Conservation (phyloP, 2,329 filamentous ascomycete genomes). For the Colletotrichum theobromicola region DNA sequence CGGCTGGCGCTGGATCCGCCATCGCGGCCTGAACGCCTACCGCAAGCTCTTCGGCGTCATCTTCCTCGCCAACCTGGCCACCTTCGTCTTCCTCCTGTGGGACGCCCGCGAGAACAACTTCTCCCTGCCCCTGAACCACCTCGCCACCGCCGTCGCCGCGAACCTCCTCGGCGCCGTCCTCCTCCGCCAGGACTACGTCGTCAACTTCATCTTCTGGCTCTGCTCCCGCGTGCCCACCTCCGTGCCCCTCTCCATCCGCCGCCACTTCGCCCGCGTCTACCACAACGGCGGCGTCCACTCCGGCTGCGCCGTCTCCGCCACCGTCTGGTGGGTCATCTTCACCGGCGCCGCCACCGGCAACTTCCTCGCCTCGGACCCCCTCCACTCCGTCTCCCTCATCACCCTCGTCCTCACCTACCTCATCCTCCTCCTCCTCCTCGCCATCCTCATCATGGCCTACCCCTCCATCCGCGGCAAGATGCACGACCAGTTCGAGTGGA, state of each 20-base stretch:
- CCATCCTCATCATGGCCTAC: constrained; percentile 67
- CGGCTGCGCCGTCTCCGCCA: constrained; percentile 53
- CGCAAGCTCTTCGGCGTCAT: constrained; percentile 61
- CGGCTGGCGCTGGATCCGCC: constrained; percentile 43
- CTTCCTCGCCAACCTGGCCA: constrained; percentile 54
- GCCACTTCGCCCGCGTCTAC: constrained; percentile 54
- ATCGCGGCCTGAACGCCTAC: constrained; percentile 57
- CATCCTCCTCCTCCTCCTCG: constrained; percentile 60
- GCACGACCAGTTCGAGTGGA: constrained; percentile 74
- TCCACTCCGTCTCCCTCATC: constrained; percentile 30
- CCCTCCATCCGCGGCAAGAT: constrained; percentile 65
- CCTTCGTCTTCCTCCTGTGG: constrained; percentile 47
- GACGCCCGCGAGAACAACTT: constrained; percentile 23
- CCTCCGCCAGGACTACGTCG: constrained; percentile 57
- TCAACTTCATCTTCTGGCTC: constrained; percentile 57
- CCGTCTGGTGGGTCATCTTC: constrained; percentile 53
- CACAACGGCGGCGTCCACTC: constrained; percentile 59
- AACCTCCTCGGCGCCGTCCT: constrained; percentile 56
- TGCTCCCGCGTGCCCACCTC: constrained; percentile 48
- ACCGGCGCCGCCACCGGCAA: constrained; percentile 33
- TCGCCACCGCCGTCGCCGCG: constrained; percentile 47
- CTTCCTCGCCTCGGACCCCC: constrained; percentile 36
- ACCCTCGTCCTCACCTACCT: constrained; percentile 59
- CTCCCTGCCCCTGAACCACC: constrained; percentile 37
- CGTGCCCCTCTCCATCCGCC: constrained; percentile 53